Base-by-base conservation (phyloP, 495 filamentous ascomycete genomes). In the Clohesyomyces aquaticus region DNA sequence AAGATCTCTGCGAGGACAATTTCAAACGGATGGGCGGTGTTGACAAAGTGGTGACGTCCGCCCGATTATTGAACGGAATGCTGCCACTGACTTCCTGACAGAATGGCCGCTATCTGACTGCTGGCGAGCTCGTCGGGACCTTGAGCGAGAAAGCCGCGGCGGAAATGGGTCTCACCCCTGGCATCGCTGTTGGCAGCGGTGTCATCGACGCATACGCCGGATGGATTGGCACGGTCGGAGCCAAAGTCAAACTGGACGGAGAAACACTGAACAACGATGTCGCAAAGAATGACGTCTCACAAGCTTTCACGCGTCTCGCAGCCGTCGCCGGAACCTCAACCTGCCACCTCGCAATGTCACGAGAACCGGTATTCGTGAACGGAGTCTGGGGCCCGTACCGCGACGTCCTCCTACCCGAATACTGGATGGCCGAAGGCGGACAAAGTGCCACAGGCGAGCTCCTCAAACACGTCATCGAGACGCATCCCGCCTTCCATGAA, bases 201-300 rank as follows among this genome's bases (percentile, higher is more conserved):
- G 94, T 98, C 38, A 98, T 98, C 65, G 94, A 98, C 77, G 93
- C 94, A 4, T 98, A 98, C 74, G 94, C 94, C 18, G 94, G 94
- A 23, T 98, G 94, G 94, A 91, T 98, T 61, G 94, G 94, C 38
- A 97, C 93, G 2, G 94, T 98, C n/a, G 93, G 94, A 53, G 91
- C 94, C 14, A 96, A 96, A 74, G 90, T 96, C 61, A 77, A 88
- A 43, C 79, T 96, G 10, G 78, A 76, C 42, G 75, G 79, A 26
- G 80, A 84, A n/a, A 79, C 86, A 21, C 75, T 92, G 9, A 84
- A 83, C 69, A 74, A 79, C 11, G 80, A 80, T 41, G 78, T 78
- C 2, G 77, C 88, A 1, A 83, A 87, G 58, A 93, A 92, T 75
- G 90, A 95, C 72, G 84, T 89, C 25, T 82, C 87, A 1, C 93